Base-by-base conservation (phyloP, 1,284 basidiomycete species). In the Boletus subluridellus region DNA sequence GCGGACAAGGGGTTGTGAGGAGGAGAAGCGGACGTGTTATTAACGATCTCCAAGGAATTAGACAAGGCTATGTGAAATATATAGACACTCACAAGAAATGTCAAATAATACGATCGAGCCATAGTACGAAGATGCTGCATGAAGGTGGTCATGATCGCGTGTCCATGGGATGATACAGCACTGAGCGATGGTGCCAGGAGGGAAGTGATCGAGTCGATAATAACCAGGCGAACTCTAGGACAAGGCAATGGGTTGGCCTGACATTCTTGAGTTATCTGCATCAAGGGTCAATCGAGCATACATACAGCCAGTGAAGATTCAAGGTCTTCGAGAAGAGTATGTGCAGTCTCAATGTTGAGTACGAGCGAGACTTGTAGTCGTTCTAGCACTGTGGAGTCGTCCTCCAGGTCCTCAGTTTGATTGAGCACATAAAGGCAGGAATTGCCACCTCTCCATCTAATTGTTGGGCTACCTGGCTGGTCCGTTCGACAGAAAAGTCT, bases 141-240 rank as follows among this genome's bases (percentile, higher is more conserved):
- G 60, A 90, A 82, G 1, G 79, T 79, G 0, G 80, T 80, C 86
- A 92, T 89, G n/a, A 82, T 74, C 0, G 89, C 85, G 68, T 91
- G 89, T 4, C 89, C 90, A 75, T 90, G 84, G 1, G 87, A 82
- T 7, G 88, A 86, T 3, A 81, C 75, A 1, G 80, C 81, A 62
- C 81, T 87, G n/a, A 92, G 74, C 50, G 81, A 74, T 1, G 86
- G 83, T 10, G 81, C 78, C n/a, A 92, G 69, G n/a, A 92, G 75
- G 14, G 83, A 73, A 2, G 89, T 87, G 39, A 90, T 75, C 21
- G 78, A 69, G 68, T 91, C 89, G 48, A 92, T 78, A 14, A 91
- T 80, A 15, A 92, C 66, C 54, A 79, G 82, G 26, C 77, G 78
- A 48, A 76, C 70, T 37, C 58, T 64, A 41, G 55, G 52, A 2